Conservation (phyloP, 495 filamentous ascomycete species). For the Stereocaulon alpinum region DNA sequence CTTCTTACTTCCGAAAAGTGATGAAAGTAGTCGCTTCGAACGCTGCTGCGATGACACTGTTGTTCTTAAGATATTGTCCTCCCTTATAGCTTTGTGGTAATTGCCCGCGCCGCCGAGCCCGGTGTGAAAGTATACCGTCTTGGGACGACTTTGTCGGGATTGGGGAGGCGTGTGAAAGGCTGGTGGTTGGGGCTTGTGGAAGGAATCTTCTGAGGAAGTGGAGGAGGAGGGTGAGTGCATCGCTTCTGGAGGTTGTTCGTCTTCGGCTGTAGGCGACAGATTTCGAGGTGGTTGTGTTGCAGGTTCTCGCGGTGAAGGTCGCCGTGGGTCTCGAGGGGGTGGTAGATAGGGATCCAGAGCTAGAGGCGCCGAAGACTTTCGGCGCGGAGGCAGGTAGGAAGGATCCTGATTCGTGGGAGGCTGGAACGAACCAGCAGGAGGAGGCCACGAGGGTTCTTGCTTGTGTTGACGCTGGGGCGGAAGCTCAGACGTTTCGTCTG, state of each 20-base stretch:
- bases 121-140: slow-evolving; percentile 21
- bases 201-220: slow-evolving; percentile 15
- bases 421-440: no score
- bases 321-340: background rate
- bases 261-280: background rate
- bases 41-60: background rate
- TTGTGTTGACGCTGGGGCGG: background rate
- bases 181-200: slow-evolving; percentile 9
- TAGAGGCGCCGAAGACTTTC: background rate
- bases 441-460: no score
- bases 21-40: slow-evolving; percentile 12
- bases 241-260: background rate
- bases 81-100: slow-evolving; percentile 20
- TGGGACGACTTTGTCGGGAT: slow-evolving; percentile 9
- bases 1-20: slow-evolving; percentile 15
- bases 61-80: slow-evolving; percentile 6
- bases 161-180: slow-evolving; percentile 5
- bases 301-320: background rate
- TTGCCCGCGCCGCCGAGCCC: slow-evolving; percentile 24
- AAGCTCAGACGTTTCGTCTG: background rate
- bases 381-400: background rate
- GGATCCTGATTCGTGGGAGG: no score
- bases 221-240: slow-evolving; percentile 5
- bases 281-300: background rate
- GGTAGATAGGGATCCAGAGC: slow-evolving; percentile 1